Evolutionary conservation across 768 basidiomycete species (phyloP).

Genomic region (Arthromyces matolae): DNA sequence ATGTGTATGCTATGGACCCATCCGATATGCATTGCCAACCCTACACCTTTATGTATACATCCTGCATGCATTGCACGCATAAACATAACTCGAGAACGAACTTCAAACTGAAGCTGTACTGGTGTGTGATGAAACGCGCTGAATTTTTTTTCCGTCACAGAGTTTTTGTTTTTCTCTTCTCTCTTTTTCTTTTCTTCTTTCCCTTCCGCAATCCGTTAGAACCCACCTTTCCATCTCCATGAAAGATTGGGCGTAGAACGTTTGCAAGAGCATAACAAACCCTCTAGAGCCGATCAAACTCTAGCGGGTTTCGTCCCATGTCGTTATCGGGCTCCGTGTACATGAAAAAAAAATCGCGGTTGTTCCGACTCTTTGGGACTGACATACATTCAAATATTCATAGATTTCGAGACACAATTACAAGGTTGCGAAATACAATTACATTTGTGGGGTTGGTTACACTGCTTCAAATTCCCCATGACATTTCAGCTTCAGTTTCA

Average conservation of each 20-base stretch:
- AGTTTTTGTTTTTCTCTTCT: not conserved
- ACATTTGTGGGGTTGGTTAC: not conserved
- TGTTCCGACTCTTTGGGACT: conserved; percentile 71
- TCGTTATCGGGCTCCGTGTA: conserved; percentile 75
- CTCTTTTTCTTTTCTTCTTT: conserved; percentile 10
- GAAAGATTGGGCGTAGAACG: conserved; percentile 91
- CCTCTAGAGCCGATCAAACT: conserved; percentile 59
- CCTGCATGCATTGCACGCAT: no score
- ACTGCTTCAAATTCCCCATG: conserved; percentile 15
- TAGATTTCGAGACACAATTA: not conserved
- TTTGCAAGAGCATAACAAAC: conserved; percentile 70
- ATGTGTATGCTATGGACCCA: conserved; percentile 22
- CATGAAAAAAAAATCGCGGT: no score
- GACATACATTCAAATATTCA: conserved; percentile 34
- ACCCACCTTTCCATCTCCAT: conserved; percentile 77
- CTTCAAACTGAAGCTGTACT: no score
- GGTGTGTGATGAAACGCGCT: no score
- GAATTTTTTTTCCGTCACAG: conserved; percentile 1
- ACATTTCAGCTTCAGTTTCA: not conserved
- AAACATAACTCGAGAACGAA: conserved; percentile 22
- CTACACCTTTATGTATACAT: conserved; percentile 26
- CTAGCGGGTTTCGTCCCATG: conserved; percentile 54
- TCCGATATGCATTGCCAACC: conserved; percentile 17
- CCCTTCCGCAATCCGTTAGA: conserved; percentile 77
- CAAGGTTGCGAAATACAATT: not conserved